Evolutionary conservation across 2,329 filamentous ascomycete species (phyloP).

Genomic region (Anthostomella pinea): DNA sequence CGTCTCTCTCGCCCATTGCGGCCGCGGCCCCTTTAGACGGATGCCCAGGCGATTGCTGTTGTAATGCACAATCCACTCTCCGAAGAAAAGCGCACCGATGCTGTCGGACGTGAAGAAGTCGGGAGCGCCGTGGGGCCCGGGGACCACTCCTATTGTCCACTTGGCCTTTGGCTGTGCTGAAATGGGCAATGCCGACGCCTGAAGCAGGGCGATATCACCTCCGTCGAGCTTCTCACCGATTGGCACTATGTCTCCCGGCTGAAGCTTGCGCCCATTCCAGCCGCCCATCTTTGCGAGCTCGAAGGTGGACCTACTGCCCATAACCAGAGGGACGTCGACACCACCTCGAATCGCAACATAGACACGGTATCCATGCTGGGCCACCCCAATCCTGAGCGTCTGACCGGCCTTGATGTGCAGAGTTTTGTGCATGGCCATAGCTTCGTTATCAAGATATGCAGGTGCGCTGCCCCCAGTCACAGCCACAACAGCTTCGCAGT

Average conservation of each 20-base stretch:
- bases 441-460: conserved; percentile 2
- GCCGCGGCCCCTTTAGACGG: conserved; percentile 36
- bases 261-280: too few relatives aligned
- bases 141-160: conserved; percentile 33
- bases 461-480: conserved; percentile 2
- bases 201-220: conserved; percentile 5
- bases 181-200: background rate
- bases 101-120: conserved; percentile 36
- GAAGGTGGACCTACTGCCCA: conserved; percentile 2
- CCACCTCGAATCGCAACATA: conserved; percentile 10
- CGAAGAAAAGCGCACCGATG: conserved; percentile 30
- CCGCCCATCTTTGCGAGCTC: too few relatives aligned
- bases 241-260: too few relatives aligned
- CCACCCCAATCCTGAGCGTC: conserved; percentile 2
- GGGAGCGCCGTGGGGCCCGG: conserved; percentile 38
- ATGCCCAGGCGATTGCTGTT: conserved; percentile 41
- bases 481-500: conserved; percentile 3
- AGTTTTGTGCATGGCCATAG: conserved; percentile 1
- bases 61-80: conserved; percentile 38
- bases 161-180: conserved; percentile 23
- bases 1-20: conserved; percentile 36
- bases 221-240: too few relatives aligned
- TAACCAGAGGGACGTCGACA: conserved; percentile 4
- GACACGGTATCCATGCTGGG: conserved; percentile 7
- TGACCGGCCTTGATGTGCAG: conserved; percentile 3